Percentiles rank a stretch among this genome's conserved stretches.
These are phyloP conservation scores for Termitomyces eurrhizus DNA, from an alignment of 768 basidiomycete species.

Conservation along the genomic window DNA sequence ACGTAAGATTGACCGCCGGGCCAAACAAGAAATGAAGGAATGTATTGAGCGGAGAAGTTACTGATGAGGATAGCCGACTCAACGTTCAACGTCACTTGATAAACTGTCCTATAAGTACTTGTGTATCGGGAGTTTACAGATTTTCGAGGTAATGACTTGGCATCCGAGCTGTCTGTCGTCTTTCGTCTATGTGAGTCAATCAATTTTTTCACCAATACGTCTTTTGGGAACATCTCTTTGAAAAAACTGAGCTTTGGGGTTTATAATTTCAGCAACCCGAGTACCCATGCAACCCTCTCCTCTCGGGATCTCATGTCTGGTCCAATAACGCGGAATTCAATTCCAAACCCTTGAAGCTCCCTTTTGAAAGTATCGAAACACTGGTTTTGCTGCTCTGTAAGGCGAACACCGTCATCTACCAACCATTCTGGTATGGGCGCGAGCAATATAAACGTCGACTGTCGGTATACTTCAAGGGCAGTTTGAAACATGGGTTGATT, in stretches of 20 bases:
- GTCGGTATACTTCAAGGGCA: slow-evolving; percentile 39
- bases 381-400: slow-evolving; percentile 42
- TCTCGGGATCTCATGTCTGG: slow-evolving; percentile 36
- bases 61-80: no score
- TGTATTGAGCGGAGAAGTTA: no score
- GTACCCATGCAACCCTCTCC: slow-evolving; percentile 27
- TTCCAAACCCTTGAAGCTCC: slow-evolving; percentile 36
- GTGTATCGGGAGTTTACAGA: not conserved
- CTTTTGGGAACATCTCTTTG: not conserved
- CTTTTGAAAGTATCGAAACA: slow-evolving; percentile 36
- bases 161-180: no score
- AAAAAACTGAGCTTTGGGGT: not conserved
- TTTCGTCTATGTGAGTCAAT: not conserved
- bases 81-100: not conserved
- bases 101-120: not conserved
- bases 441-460: slow-evolving; percentile 50
- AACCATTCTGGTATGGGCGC: slow-evolving; percentile 56
- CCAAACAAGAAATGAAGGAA: no score
- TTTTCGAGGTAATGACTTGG: not conserved
- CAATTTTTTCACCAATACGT: not conserved
- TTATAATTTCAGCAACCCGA: slow-evolving; percentile 13
- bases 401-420: slow-evolving; percentile 60
- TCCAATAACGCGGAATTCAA: slow-evolving; percentile 45
- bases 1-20: no score
- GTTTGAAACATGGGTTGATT: slow-evolving; percentile 34